Evolutionary conservation across 768 basidiomycete species (phyloP), one percentile per base, ranked within the genome.

Genomic region (Naganishia friedmannii): DNA sequence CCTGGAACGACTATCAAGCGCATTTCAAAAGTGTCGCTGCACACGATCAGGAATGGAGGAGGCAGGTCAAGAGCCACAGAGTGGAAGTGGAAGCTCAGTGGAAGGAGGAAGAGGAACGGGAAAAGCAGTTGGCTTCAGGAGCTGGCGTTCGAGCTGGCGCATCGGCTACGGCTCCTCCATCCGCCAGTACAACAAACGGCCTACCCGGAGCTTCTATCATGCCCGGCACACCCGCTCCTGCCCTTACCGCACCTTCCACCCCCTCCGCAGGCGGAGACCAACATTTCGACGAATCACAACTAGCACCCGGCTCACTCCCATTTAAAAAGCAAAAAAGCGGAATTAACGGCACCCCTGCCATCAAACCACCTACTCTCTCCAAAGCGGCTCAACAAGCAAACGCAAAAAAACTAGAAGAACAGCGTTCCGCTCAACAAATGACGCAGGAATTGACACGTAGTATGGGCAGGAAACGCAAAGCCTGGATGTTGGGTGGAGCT

Each of bases 331-430:
- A 63, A 63, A 63, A 23, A 19, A 10, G 8, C 34, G 57, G 23
- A 63, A 13, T 13, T 42, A 42, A 31, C 48, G 48, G 48, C 23
- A 26, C 48, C 3, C n/a, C 48, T 23, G n/a, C 39, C 5, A 17
- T 26, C 15, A 63, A 63, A 45, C 60, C 60, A 26, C 60, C 60
- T 1, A 63, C 60, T 2, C 60, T 63, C 37, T 63, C 60, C 23
- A 63, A 63, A 63, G 60, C 60, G 23, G 60, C 60, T 19, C 60
- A 63, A 63, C 60, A 63, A 17, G 60, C 60, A 34, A 63, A 63
- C 60, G 60, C 60, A 26, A 42, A 42, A 28, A 63, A 63, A 63
- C 60, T 63, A 23, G 60, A 63, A n/a, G 60, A 63, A 63, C 60
- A 63, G 26, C 60, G 60, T 2, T 63, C 60, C 17, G 60, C 60